Evolutionary conservation across 202 grass and related monocot genomes (phyloP), one percentile per base, ranked within the genome.

Genomic region (Eragrostis tef): DNA sequence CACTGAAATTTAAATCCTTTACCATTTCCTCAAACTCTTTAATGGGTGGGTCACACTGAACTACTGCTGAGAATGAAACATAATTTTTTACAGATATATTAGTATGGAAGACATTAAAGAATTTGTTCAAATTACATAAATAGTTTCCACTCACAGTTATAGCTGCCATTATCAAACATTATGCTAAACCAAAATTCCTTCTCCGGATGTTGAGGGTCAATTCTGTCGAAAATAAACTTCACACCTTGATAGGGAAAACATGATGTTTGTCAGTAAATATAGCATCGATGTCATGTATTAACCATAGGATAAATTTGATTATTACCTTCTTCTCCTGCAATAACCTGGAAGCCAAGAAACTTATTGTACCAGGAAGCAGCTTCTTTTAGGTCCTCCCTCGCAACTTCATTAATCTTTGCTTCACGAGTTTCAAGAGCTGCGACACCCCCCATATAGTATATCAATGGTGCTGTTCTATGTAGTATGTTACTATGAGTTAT

Each of bases 191-290:
- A 88, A 53, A 85, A 93, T 41, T 93, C 92, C 48, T 90, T 84
- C 15, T 90, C 85, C 25, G 83, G 87, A 80, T 27, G 64, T 62
- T 50, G 85, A 25, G 24, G 25, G 74, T 93, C 85, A 79, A 98
- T 65, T 77, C 91, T 94, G 85, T 86, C 67, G 56, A 91, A 95
- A 62, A 95, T 43, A 15, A 98, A 98, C 63, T 72, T 95, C 51
- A 91, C 85, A 17, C 80, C 95, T n/a, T n/a, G n/a, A n/a, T n/a
- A n/a, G n/a, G n/a, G 10, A 44, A 64, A 86, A 60, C 12, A 67
- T 1, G 29, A 60, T 27, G 65, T 36, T 72, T 78, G 26, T 81
- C 48, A 86, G 48, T 10, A 71, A 81, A 61, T 24, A 64, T 13
- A 19, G 9, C 9, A 43, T 72, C 21, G 56, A 53, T 25, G n/a